Percentiles rank a stretch among this genome's conserved stretches.
Conservation (phyloP, 495 filamentous ascomycete species). For the Hyaloscypha bicolor region DNA sequence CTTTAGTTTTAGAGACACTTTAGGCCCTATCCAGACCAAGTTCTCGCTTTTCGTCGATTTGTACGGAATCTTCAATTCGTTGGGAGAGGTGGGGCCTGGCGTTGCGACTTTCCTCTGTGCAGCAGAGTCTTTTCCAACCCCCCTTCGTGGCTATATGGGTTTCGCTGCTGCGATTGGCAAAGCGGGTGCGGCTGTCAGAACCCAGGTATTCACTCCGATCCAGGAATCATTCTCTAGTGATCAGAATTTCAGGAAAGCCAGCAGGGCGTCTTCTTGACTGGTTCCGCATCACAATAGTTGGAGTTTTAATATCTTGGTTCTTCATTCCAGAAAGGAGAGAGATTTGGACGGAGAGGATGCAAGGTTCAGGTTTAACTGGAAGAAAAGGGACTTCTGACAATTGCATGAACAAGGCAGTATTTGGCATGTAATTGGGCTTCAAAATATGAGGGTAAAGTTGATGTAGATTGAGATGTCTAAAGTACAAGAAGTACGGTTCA, state of each 20-base stretch:
- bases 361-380: conserved; percentile 68
- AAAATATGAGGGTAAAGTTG: too few relatives aligned
- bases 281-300: conserved; percentile 44
- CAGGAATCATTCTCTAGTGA: conserved; percentile 35
- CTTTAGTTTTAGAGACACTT: conserved; percentile 50
- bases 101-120: conserved; percentile 24
- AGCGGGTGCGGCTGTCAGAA: conserved; percentile 52
- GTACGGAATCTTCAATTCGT: conserved; percentile 51
- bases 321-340: conserved; percentile 66
- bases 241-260: conserved; percentile 49
- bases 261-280: conserved; percentile 19
- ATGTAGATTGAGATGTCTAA: too few relatives aligned
- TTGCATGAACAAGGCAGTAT: too few relatives aligned
- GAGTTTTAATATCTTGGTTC: conserved; percentile 57
- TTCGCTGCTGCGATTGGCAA: conserved; percentile 52
- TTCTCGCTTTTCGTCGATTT: conserved; percentile 54
- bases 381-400: conserved; percentile 65
- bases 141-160: conserved; percentile 50
- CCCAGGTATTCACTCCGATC: conserved; percentile 45
- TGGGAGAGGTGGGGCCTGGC: conserved; percentile 52
- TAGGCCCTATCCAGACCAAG: conserved; percentile 43
- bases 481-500: too few relatives aligned
- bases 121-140: conserved; percentile 53
- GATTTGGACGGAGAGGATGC: conserved; percentile 72
- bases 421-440: too few relatives aligned